phyloP scores from a whole-genome alignment of 208 protist species.

The Trypanosoma conorhini region DNA sequence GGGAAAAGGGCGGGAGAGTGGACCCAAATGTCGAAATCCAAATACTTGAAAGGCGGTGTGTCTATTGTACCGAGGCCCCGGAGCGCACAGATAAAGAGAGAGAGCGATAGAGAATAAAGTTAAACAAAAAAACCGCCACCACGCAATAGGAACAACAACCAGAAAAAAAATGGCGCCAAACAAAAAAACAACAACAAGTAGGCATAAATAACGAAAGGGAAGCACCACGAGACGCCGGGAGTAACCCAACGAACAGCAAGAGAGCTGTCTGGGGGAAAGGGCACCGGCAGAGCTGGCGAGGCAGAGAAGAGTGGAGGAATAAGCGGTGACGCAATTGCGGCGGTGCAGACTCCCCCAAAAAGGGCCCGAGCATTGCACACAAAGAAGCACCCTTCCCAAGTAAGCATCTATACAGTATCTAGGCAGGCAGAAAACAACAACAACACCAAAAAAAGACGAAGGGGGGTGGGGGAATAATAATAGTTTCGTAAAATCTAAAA shows the following conservation, averaged over 20 bases:
- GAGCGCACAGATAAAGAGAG: not conserved
- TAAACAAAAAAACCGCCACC: slow-evolving; percentile 15
- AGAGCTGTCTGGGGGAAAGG: not conserved
- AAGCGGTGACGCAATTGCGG: not conserved
- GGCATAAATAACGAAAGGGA: not conserved
- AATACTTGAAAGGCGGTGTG: not conserved
- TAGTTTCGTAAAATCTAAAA: not conserved
- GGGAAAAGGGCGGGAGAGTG: not conserved
- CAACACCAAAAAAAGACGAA: not conserved
- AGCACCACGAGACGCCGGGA: not conserved
- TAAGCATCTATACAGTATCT: not conserved
- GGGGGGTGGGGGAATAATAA: too few species aligned
- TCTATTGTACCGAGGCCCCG: not conserved
- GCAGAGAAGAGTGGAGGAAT: not conserved
- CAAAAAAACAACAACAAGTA: slow-evolving; percentile 14
- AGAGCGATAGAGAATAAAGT: too few species aligned
- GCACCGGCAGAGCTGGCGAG: not conserved
- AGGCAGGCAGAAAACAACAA: not conserved
- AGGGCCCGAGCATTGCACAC: not conserved
- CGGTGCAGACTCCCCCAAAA: not conserved
- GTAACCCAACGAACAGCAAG: not conserved
- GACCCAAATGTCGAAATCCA: not conserved
- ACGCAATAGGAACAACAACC: too few species aligned
- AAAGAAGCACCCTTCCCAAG: not conserved
- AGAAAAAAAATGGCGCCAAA: too few species aligned